Evolutionary conservation across 495 filamentous ascomycete species (phyloP).

Genomic region (Neurospora discreta): DNA sequence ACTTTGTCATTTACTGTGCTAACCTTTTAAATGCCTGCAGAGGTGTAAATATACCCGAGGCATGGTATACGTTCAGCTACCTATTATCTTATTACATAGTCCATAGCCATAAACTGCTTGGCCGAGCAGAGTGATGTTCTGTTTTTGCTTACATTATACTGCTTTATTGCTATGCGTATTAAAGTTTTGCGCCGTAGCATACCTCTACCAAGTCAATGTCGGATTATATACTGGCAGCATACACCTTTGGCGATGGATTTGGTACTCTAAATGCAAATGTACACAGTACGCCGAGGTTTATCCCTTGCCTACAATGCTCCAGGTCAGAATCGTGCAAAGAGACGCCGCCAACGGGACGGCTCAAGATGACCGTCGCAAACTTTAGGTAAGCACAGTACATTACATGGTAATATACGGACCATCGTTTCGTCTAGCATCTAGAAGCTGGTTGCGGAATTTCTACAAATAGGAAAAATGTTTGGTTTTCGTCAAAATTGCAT

Average conservation of each 20-base stretch:
- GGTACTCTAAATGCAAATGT: conserved; percentile 1
- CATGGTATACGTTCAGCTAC: no score
- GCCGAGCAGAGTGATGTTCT: not conserved
- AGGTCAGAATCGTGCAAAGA: not conserved
- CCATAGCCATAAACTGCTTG: not conserved
- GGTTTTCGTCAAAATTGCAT: not conserved
- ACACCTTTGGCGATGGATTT: conserved; percentile 27
- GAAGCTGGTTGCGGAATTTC: not conserved
- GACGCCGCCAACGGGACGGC: not conserved
- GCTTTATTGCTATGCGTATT: not conserved
- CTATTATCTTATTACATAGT: not conserved
- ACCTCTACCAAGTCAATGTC: no score
- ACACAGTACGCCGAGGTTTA: not conserved
- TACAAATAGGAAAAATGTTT: not conserved
- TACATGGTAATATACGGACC: not conserved
- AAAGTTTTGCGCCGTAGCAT: not conserved
- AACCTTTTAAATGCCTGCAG: no score
- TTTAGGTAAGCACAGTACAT: not conserved
- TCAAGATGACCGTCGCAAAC: not conserved
- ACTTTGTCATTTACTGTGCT: no score
- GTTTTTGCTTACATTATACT: not conserved
- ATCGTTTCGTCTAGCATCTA: not conserved
- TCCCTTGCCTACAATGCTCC: not conserved
- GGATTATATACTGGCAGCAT: not conserved
- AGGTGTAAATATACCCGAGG: no score